Conservation (phyloP, 78 protist species). For the Protostelium mycophagum region DNA sequence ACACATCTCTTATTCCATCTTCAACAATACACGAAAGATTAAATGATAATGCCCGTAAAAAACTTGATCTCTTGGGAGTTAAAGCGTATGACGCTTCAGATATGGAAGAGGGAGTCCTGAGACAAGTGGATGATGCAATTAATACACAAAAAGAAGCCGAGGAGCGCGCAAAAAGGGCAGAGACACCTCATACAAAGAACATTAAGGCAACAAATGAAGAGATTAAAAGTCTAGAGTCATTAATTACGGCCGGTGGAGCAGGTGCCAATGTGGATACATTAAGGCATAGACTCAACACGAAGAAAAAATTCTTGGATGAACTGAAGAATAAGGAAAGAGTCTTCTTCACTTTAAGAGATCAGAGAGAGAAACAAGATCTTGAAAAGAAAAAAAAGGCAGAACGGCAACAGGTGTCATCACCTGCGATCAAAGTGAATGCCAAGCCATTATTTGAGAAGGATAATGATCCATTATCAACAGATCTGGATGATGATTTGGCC, state of each 20-base stretch:
- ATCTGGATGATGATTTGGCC: background rate
- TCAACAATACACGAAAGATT: background rate
- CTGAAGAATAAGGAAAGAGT: background rate
- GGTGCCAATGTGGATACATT: background rate
- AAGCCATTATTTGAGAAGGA: no score
- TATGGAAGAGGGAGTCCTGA: background rate
- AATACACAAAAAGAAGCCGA: background rate
- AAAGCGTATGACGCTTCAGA: background rate
- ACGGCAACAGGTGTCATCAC: no score
- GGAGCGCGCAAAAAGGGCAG: background rate
- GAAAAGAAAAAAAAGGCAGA: no score
- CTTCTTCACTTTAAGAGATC: background rate
- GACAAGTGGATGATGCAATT: background rate
- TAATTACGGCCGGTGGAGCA: background rate
- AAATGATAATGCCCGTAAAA: background rate
- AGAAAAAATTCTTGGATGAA: background rate
- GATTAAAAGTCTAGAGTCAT: background rate
- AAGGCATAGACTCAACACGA: background rate
- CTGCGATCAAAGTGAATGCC: no score
- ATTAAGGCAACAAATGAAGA: background rate
- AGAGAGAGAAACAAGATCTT: background rate
- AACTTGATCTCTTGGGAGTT: background rate
- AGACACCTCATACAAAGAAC: background rate
- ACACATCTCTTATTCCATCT: background rate
- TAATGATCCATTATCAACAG: background rate